Base-by-base conservation (phyloP, 2,329 filamentous ascomycete genomes). In the Tricladium varicosporioides region DNA sequence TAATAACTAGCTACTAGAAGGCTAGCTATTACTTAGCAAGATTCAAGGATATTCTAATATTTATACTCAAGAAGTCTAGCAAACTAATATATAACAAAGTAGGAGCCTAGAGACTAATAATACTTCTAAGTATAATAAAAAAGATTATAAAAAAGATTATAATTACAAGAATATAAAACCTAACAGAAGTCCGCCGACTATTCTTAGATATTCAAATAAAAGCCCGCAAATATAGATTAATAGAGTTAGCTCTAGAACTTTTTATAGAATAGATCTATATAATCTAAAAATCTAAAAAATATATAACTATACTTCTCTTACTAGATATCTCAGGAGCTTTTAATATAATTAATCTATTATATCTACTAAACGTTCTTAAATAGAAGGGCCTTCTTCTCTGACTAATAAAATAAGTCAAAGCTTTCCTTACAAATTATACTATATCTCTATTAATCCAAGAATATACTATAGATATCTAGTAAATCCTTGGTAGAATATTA, bases 31-130 rank as follows among this genome's bases (percentile, higher is more conserved):
- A 36, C 46, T 50, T 44, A 11, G n/a, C 22, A 32, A 18, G 57
- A 60, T 19, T 36, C 48, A n/a, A n/a, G n/a, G n/a, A n/a, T n/a
- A n/a, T n/a, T n/a, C n/a, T n/a, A n/a, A n/a, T n/a, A n/a, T n/a
- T n/a, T n/a, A n/a, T n/a, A n/a, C n/a, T n/a, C n/a, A n/a, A n/a
- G n/a, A n/a, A n/a, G n/a, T n/a, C n/a, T 43, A 50, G 50, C 4
- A 60, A 60, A 27, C 18, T 15, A 15, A 54, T 45, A 43, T 60
- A 60, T 51, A 18, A 18, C n/a, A 16, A 15, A 42, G 33, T 43
- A 33, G 40, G 31, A n/a, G 4, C 53, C 33, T 56, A 32, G 22
- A 22, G 54, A 14, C 54, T 48, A 4, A 54, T 58, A 2, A 52
- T 52, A 4, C 52, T 58, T n/a, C n/a, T n/a, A n/a, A n/a, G n/a